phyloP scores from a whole-genome alignment of 2,329 filamentous ascomycete genomes.

The Septoria linicola region DNA sequence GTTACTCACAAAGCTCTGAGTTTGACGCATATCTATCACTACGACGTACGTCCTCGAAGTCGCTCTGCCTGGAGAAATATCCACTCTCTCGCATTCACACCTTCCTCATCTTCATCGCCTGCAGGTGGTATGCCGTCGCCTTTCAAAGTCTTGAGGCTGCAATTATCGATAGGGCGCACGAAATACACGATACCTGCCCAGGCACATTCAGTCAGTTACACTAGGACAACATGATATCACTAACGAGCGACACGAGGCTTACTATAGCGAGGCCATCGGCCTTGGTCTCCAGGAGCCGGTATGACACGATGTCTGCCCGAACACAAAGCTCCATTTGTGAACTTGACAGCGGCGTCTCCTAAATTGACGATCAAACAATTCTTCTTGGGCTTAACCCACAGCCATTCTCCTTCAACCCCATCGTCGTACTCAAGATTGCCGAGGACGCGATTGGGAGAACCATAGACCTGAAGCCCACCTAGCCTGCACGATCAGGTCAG shows the following conservation, averaged over 20 bases:
- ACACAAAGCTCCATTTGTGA: conserved; percentile 45
- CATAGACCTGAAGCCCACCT: conserved; percentile 54
- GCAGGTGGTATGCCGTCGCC: conserved; percentile 32
- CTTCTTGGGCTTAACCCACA: conserved; percentile 54
- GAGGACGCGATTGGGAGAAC: conserved; percentile 22
- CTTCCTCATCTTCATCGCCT: conserved; percentile 38
- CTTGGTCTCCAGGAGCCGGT: conserved; percentile 51
- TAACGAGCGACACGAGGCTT: not conserved
- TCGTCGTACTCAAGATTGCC: conserved; percentile 26
- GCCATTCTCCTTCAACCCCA: conserved; percentile 43
- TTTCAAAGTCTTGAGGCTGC: conserved; percentile 44
- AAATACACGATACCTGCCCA: conserved; percentile 52
- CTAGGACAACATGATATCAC: not conserved
- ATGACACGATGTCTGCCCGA: conserved; percentile 52
- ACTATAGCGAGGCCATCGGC: conserved; percentile 49
- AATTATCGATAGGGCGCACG: conserved; percentile 51
- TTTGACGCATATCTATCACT: too few relatives aligned
- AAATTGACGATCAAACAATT: conserved; percentile 50
- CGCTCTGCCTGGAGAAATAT: conserved; percentile 42
- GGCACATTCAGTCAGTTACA: not conserved
- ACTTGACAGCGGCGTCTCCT: conserved; percentile 50
- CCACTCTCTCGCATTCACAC: conserved; percentile 44
- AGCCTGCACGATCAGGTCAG: not conserved
- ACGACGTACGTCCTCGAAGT: conserved; percentile 29
- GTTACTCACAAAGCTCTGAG: too few relatives aligned